These are phyloP conservation scores for Phytophthora rubi DNA, from an alignment of 352 stramenopile species.

Conservation along the genomic window DNA sequence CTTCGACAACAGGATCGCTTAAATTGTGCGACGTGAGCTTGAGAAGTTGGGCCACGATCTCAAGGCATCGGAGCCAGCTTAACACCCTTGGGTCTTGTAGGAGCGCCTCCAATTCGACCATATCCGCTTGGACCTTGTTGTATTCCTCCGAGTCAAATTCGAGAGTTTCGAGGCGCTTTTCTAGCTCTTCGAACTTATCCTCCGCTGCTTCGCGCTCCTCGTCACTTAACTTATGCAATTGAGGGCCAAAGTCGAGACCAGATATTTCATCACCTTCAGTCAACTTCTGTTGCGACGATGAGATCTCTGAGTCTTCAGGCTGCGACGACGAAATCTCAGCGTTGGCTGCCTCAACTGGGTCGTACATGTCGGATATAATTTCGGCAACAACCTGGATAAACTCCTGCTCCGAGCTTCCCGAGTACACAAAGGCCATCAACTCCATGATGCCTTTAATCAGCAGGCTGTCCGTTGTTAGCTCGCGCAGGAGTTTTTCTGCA, in stretches of 20 bases:
- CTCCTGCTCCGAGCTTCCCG: constrained; percentile 71
- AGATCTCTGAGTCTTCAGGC: constrained; percentile 27
- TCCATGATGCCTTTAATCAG: constrained; percentile 78
- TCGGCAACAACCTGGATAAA: constrained; percentile 83
- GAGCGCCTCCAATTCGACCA: constrained; percentile 66
- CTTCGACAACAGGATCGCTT: constrained; percentile 67
- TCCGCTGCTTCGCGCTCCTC: constrained; percentile 64
- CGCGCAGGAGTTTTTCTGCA: constrained; percentile 64
- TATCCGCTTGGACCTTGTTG: constrained; percentile 63
- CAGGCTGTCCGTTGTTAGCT: constrained; percentile 59
- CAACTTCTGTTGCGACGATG: constrained; percentile 29
- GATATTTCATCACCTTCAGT: constrained; percentile 43
- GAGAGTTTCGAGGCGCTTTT: constrained; percentile 60
- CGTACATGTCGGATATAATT: constrained; percentile 81
- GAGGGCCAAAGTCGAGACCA: constrained; percentile 30
- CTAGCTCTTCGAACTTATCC: constrained; percentile 68
- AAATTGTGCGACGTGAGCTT: constrained; percentile 75
- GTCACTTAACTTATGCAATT: constrained; percentile 45
- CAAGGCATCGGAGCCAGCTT: constrained; percentile 72
- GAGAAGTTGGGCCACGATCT: constrained; percentile 77
- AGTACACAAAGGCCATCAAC: constrained; percentile 77
- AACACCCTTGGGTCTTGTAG: constrained; percentile 79
- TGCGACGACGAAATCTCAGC: constrained; percentile 23
- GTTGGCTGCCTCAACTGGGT: constrained; percentile 56
- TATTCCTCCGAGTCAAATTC: constrained; percentile 71